Percentiles rank a stretch among this genome's conserved stretches.
Evolutionary conservation across 768 basidiomycete genomes (phyloP).

Genomic region (Inosperma sp.): DNA sequence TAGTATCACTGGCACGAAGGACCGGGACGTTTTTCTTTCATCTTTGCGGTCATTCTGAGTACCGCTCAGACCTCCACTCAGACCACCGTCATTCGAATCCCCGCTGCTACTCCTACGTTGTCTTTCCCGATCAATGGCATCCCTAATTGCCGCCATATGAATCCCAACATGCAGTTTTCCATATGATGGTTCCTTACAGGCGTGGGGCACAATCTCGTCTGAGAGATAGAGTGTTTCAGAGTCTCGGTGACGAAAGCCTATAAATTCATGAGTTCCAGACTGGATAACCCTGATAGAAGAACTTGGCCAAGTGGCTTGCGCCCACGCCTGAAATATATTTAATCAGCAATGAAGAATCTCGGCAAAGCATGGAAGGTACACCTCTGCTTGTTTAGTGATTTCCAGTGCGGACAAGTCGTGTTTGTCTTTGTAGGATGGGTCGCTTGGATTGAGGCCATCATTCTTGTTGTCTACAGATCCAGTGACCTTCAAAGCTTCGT

Average conservation of each 20-base stretch:
- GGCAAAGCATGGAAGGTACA: not conserved
- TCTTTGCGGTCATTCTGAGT: not conserved
- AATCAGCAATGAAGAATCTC: not conserved
- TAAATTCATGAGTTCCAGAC: conserved; percentile 9
- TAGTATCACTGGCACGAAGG: too few species aligned
- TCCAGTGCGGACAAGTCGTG: not conserved
- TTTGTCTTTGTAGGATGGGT: not conserved
- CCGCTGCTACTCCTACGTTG: not conserved
- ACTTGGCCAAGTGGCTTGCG: conserved; percentile 12
- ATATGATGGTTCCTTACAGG: conserved; percentile 11
- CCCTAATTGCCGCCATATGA: conserved; percentile 14
- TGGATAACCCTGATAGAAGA: conserved; percentile 12
- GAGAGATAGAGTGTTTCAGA: conserved; percentile 18
- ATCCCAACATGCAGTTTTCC: conserved; percentile 15
- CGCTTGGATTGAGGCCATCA: not conserved
- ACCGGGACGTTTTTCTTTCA: too few species aligned
- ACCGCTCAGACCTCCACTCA: not conserved
- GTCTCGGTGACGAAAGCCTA: conserved; percentile 13
- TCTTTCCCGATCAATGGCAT: conserved; percentile 12
- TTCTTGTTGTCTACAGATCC: not conserved
- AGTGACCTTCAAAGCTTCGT: conserved; percentile 1
- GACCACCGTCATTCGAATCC: not conserved
- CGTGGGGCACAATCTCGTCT: conserved; percentile 11
- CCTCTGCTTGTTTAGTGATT: not conserved
- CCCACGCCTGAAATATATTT: conserved; percentile 14